Evolutionary conservation across 495 filamentous ascomycete species (phyloP), one percentile per base, ranked within the genome.

Genomic region (Penicillium goetzii): DNA sequence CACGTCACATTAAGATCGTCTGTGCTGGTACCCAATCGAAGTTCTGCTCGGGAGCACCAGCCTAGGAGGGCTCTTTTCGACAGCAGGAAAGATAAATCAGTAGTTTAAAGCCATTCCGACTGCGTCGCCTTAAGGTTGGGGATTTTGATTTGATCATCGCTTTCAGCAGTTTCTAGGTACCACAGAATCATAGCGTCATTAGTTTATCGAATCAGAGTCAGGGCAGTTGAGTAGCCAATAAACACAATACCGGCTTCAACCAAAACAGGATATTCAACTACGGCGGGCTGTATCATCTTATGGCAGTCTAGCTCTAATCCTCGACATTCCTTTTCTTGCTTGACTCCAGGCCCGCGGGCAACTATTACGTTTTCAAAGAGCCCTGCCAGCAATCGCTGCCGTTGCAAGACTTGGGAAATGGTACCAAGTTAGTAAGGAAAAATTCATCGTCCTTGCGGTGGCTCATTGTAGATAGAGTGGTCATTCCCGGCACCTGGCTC

Each of bases 1-100:
- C 56, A 67, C 19, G 49, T 43, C 19, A 61, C 58, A 53, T 33
- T 57, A 3, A 59, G 59, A 9, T 33, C 17, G 6, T 61, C 25
- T 17, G 26, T 25, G 25, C 57, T 26, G 1, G 59, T 41, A 19
- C 63, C 63, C 8, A 66, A 41, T 9, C 55, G 34, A 19, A 58
- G 30, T 21, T 56, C 28, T 32, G 63, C 63, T 33, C 33, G 3
- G 0, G 58, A 26, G 43, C 63, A 58, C 63, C 63, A 66, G 11
- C 63, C 63, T 11, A 66, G 15, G 11, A 66, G 25, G 0, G 43
- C 63, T 54, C n/a, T 62, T 23, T 43, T 58, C 34, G 63, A 57
- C 4, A 38, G 49, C 9, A 65, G 32, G 40, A 57, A 45, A 1
- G 54, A 33, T 7, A 66, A 17, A 30, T 23, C 36, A 2, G 23